A percentile compares a stretch with the other conserved stretches of the same genome.
Conservation (phyloP, 1,284 basidiomycete species). For the Rhodotorula sp. region DNA sequence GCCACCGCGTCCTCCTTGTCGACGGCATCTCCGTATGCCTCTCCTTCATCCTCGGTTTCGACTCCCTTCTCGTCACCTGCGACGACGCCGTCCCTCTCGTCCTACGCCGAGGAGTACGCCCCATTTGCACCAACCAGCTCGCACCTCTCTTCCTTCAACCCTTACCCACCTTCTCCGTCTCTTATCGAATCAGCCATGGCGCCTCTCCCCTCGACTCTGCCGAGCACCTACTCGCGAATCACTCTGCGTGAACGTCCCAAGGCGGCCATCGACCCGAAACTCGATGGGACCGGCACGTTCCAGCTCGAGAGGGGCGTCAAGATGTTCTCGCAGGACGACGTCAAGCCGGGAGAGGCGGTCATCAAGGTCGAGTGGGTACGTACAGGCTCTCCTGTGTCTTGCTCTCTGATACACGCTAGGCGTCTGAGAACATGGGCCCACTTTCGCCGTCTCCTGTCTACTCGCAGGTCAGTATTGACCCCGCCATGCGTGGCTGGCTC, state of each 20-base stretch:
- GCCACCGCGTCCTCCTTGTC: neutral
- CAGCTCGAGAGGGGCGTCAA: constrained; percentile 36
- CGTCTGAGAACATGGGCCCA: too few relatives aligned
- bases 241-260: constrained; percentile 47
- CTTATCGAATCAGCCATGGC: constrained; percentile 11
- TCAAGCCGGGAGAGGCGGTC: constrained; percentile 44
- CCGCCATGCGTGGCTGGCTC: constrained; percentile 45
- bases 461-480: constrained; percentile 43
- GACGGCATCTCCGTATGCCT: neutral
- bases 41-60: neutral
- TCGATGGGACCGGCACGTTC: constrained; percentile 43
- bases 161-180: neutral
- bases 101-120: neutral
- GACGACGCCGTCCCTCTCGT: neutral
- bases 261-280: constrained; percentile 43
- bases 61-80: neutral
- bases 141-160: neutral
- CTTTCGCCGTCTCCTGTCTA: neutral
- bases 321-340: constrained; percentile 29
- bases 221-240: constrained; percentile 35
- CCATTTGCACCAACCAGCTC: neutral
- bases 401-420: too few relatives aligned
- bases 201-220: constrained; percentile 14
- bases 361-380: constrained; percentile 46
- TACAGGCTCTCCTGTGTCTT: neutral